phyloP scores from a whole-genome alignment of 805 yeast species.

The Ogataea thermomethanolica region DNA sequence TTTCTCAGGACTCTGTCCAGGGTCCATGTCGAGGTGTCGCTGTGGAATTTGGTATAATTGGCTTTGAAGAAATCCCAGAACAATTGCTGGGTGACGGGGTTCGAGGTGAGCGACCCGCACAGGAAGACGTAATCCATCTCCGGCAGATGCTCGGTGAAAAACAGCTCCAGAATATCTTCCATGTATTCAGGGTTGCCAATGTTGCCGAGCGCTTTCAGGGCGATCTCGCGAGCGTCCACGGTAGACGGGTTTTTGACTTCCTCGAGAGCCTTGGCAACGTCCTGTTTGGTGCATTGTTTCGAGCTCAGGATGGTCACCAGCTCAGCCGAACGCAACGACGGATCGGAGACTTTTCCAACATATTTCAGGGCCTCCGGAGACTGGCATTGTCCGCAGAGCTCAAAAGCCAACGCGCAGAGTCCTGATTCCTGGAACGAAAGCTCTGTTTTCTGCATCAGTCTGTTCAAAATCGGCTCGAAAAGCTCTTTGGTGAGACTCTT shows the following conservation, averaged over 20 bases:
- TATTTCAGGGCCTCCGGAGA: conserved; percentile 31
- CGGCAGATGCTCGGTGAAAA: conserved; percentile 45
- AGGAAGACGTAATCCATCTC: conserved; percentile 59
- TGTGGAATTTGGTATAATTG: conserved; percentile 44
- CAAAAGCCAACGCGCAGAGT: conserved; percentile 39
- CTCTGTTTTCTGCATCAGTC: conserved; percentile 15
- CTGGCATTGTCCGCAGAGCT: conserved; percentile 38
- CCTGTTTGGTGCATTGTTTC: conserved; percentile 31
- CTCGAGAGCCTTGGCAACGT: conserved; percentile 40
- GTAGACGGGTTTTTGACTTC: conserved; percentile 50
- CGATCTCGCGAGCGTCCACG: conserved; percentile 57
- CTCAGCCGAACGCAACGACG: conserved; percentile 43
- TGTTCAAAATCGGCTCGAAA: conserved; percentile 33
- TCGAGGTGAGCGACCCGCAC: conserved; percentile 44
- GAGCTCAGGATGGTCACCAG: conserved; percentile 42
- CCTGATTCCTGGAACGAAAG: conserved; percentile 26
- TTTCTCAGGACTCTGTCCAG: conserved; percentile 34
- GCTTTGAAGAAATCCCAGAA: conserved; percentile 50
- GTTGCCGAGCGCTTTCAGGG: conserved; percentile 52
- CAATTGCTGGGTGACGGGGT: conserved; percentile 38
- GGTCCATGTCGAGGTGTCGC: conserved; percentile 37
- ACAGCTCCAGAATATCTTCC: conserved; percentile 36
- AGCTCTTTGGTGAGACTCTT: conserved; percentile 32
- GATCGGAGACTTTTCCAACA: conserved; percentile 23
- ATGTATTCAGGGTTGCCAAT: conserved; percentile 37